Conservation (phyloP, 1,284 basidiomycete genomes). For the Tylopilus sp. region DNA sequence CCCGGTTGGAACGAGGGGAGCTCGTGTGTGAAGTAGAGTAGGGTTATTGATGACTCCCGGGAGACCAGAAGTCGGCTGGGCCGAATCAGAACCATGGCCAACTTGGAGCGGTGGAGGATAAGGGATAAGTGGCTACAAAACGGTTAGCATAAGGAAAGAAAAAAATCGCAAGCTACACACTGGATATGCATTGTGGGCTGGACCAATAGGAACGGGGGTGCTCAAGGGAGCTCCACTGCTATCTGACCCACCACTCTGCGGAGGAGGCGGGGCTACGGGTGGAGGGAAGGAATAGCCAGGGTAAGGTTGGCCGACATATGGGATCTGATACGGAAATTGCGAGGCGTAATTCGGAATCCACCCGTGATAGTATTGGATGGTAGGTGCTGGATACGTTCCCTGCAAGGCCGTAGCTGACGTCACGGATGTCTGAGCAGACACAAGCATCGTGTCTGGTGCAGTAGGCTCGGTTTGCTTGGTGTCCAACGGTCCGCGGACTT, state of each 20-base stretch:
- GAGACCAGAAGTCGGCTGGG: constrained; percentile 26
- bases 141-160: constrained; percentile 7
- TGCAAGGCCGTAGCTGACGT: constrained; percentile 31
- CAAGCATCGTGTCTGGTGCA: constrained; percentile 16
- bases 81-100: constrained; percentile 23
- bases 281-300: constrained; percentile 40
- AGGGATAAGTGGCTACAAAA: constrained; percentile 40
- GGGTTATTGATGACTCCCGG: constrained; percentile 23
- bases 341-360: constrained; percentile 56
- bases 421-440: constrained; percentile 18
- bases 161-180: constrained; percentile 34
- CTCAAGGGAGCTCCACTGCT: constrained; percentile 32
- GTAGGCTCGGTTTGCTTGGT: constrained; percentile 10
- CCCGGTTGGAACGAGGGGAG: constrained; percentile 61
- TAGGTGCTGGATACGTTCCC: constrained; percentile 39
- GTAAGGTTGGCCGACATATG: constrained; percentile 46
- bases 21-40: constrained; percentile 38
- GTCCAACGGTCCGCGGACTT: constrained; percentile 3
- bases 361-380: constrained; percentile 48
- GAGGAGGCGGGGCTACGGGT: constrained; percentile 25
- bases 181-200: constrained; percentile 40
- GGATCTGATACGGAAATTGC: constrained; percentile 49
- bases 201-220: constrained; percentile 34
- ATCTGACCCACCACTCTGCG: constrained; percentile 39
- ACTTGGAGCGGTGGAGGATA: constrained; percentile 38